These are phyloP conservation scores for Silybum marianum DNA, from an alignment of 129 eudicot species.

Conservation along the genomic window DNA sequence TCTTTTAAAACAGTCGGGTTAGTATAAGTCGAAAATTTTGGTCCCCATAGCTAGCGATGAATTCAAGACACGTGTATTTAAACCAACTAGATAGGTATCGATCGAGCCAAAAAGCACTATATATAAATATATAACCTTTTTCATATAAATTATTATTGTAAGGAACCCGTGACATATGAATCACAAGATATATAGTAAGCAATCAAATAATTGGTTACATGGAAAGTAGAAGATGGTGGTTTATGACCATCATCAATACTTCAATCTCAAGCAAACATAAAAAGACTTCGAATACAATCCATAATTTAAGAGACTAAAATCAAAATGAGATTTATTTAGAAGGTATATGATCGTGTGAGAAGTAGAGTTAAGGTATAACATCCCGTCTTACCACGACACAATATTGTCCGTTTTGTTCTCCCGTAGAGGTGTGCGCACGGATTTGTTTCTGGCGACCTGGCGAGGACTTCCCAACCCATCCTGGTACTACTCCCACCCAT, in stretches of 20 bases:
- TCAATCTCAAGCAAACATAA: constrained; percentile 26
- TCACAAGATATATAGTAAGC: constrained; percentile 4
- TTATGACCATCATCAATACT: constrained; percentile 22
- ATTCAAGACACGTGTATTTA: neutral
- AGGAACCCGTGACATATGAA: constrained; percentile 1
- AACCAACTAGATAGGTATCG: neutral
- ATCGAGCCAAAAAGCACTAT: neutral
- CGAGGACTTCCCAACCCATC: too few relatives aligned
- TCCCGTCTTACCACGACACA: too few relatives aligned
- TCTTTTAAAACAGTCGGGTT: neutral
- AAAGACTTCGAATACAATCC: neutral
- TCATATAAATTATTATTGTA: neutral
- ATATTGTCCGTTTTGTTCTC: too few relatives aligned
- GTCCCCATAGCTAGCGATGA: neutral
- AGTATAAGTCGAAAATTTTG: neutral
- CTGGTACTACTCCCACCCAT: too few relatives aligned
- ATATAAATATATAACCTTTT: neutral
- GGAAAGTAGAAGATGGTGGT: constrained; percentile 28
- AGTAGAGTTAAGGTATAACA: too few relatives aligned
- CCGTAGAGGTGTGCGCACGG: too few relatives aligned
- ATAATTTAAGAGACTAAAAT: neutral
- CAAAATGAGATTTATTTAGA: neutral
- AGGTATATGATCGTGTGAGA: too few relatives aligned
- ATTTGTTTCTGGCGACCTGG: too few relatives aligned
- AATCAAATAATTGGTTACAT: constrained; percentile 19